Base-by-base conservation (phyloP, 805 yeast species). In the Saturnispora silvae region DNA sequence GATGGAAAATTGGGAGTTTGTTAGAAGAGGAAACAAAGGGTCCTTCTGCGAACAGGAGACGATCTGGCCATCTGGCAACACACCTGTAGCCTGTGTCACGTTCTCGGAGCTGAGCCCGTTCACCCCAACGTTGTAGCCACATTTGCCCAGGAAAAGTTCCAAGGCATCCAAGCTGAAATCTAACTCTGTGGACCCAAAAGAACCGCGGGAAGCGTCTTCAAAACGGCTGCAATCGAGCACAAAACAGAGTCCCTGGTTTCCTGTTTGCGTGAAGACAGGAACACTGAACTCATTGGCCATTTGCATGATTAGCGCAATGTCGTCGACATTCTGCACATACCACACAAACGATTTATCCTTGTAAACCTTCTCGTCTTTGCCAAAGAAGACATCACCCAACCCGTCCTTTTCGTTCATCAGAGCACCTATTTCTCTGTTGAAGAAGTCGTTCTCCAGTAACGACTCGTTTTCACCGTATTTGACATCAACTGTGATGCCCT, bases 21-120 rank as follows among this genome's bases (percentile, higher is more conserved):
- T 27, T 11, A 53, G 31, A 8, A 46, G n/a, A 20, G 40, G 35
- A 20, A 47, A 47, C 14, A 45, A 4, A n/a, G n/a, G n/a, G n/a
- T n/a, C n/a, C n/a, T n/a, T n/a, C n/a, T n/a, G n/a, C n/a, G n/a
- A n/a, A n/a, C n/a, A n/a, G 1, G 22, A 33, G 6, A 46, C 5
- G 11, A 47, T 34, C 7, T 45, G 40, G 7, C 60, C 60, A 40
- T 52, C 57, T 11, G 59, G 54, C 20, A 56, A 41, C 6, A 54
- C 57, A 23, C 44, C 47, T 8, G 47, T 51, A 16, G 48, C 28
- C 19, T 35, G 41, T 19, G 28, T 28, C 3, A 55, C 40, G 4
- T 31, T 26, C 2, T 23, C 11, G 3, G 35, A 34, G 15, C 45
- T 40, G 34, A 46, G 39, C 8, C 35, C 43, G 17, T 32, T 24